These are phyloP conservation scores for Tetrahymena borealis DNA, from an alignment of 73 alveolate species.

Conservation along the genomic window DNA sequence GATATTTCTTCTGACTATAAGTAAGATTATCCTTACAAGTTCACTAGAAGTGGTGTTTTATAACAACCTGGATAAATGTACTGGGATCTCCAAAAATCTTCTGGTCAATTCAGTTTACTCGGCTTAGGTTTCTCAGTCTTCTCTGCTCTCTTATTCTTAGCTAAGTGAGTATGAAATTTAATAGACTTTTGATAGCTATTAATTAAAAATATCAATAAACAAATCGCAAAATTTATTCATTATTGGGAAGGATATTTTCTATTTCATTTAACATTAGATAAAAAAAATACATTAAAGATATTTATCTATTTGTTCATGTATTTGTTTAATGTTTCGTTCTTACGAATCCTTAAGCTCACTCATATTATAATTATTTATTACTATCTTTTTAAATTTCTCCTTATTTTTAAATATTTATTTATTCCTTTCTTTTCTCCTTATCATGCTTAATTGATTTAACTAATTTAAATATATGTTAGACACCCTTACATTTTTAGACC, in stretches of 20 bases:
- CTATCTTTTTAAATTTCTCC: background rate
- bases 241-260: background rate
- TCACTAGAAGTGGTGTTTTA: conserved; percentile 1
- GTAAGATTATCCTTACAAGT: background rate
- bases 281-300: background rate
- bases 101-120: background rate
- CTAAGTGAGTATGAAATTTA: background rate
- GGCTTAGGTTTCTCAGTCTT: background rate
- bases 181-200: background rate
- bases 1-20: background rate
- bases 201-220: background rate
- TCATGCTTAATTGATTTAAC: too few relatives aligned
- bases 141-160: background rate
- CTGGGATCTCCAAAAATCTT: background rate
- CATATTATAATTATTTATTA: background rate
- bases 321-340: background rate
- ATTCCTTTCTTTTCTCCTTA: background rate
- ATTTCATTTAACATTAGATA: background rate
- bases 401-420: background rate
- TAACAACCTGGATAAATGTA: conserved; percentile 1
- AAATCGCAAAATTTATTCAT: too few relatives aligned
- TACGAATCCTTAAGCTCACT: background rate
- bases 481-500: too few relatives aligned
- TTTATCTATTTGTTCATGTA: background rate
- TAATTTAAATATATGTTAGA: too few relatives aligned